Evolutionary conservation across 2,329 filamentous ascomycete species (phyloP), one percentile per base, ranked within the genome.

Genomic region (Paracoccidioides brasiliensis): DNA sequence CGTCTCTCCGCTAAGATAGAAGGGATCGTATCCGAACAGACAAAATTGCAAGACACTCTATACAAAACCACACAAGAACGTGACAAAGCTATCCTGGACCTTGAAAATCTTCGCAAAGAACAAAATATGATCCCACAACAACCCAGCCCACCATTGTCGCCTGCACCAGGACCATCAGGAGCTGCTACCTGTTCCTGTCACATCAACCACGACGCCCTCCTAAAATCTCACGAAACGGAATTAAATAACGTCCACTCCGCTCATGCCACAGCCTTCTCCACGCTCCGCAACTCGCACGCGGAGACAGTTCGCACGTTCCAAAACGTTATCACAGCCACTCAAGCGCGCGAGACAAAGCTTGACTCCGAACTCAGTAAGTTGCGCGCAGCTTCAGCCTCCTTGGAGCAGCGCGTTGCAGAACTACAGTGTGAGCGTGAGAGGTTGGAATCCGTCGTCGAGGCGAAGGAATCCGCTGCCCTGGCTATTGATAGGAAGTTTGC

Each of bases 401-500:
- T 67, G 15, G 64, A 66, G 32, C 49, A 55, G 6, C 63, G 68
- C 44, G 44, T 70, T 33, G 58, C 63, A 14, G 56, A 60, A 14
- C 64, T 71, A 35, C 66, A 61, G 40, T 49, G 64, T 4, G 69
- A 73, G 48, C 64, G 70, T 50, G 61, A 67, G 33, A 60, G 65
- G 6, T 63, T 72, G 1, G 63, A 70, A 46, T 61, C 67, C 12
- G 54, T 69, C 22, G 67, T 73, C 30, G 65, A 68, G 10, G 64
- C 65, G 1, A 74, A 73, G 54, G 69, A 73, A n/a, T 70, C 72
- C 46, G 65, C 70, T 2, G 64, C 71, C 14, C 64, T 63, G 0
- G 70, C 68, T 3, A 53, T 74, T 15, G 72, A 74, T 57, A 60
- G 66, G 54, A 67, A 69, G 41, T 70, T 75, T 53, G 67, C 69